phyloP scores from a whole-genome alignment of 2,329 filamentous ascomycete species.

The Exophiala aquamarina region DNA sequence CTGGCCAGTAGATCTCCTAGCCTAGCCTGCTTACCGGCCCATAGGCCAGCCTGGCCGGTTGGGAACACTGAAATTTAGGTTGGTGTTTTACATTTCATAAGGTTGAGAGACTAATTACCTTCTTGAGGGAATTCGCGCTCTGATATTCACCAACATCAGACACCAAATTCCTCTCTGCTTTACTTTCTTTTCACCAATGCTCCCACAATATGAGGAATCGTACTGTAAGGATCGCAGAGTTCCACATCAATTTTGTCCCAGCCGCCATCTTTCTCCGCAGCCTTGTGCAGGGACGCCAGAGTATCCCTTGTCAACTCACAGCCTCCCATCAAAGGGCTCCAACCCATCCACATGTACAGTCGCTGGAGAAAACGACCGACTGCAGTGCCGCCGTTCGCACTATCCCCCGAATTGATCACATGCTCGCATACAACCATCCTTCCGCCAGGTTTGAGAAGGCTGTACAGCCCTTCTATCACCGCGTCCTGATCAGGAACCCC shows the following conservation, averaged over 20 bases:
- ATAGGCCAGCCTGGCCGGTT: too few relatives aligned
- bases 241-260: constrained; percentile 7
- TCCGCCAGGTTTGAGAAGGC: constrained; percentile 54
- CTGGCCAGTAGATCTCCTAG: too few relatives aligned
- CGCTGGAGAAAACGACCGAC: constrained; percentile 47
- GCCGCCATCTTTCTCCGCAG: constrained; percentile 5
- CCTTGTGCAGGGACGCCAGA: not conserved
- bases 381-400: constrained; percentile 44
- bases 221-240: constrained; percentile 2
- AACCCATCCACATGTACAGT: constrained; percentile 46
- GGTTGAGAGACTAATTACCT: too few relatives aligned
- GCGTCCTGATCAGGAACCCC: constrained; percentile 49
- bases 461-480: constrained; percentile 49
- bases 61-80: too few relatives aligned
- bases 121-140: too few relatives aligned
- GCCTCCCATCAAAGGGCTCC: constrained; percentile 53
- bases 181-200: constrained; percentile 4
- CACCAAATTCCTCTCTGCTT: too few relatives aligned
- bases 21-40: too few relatives aligned
- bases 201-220: constrained; percentile 8
- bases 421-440: constrained; percentile 57
- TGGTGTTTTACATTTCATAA: too few relatives aligned
- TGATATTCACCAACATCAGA: too few relatives aligned
- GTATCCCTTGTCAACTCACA: constrained; percentile 52
- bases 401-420: constrained; percentile 51